A percentile compares a stretch with the other conserved stretches of the same genome.
These are phyloP conservation scores for Lentinula guzmanii DNA, from an alignment of 768 basidiomycete species.

Conservation along the genomic window DNA sequence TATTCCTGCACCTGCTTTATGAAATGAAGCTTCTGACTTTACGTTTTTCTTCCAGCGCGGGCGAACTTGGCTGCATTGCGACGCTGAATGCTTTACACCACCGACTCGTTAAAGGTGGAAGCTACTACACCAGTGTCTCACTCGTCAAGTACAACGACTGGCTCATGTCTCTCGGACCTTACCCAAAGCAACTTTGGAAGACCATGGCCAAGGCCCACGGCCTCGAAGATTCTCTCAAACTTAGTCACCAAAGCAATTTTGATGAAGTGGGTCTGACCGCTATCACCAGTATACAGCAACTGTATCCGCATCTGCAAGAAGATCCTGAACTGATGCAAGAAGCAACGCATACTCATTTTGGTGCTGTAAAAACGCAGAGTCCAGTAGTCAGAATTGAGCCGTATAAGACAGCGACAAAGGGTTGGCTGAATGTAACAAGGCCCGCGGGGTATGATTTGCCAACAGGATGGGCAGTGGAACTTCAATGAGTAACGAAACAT, in stretches of 20 bases:
- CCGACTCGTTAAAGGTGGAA: conserved; percentile 1
- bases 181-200: not conserved
- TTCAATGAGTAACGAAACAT: not conserved
- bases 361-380: not conserved
- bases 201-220: not conserved
- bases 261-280: conserved; percentile 1
- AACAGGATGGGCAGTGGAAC: not conserved
- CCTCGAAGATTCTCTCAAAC: not conserved
- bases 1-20: not conserved
- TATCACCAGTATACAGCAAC: not conserved
- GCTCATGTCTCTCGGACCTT: conserved; percentile 1
- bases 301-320: not conserved
- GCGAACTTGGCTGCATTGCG: conserved; percentile 6
- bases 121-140: conserved; percentile 2
- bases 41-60: not conserved
- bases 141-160: conserved; percentile 6
- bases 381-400: conserved; percentile 3
- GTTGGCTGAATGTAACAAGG: conserved; percentile 2
- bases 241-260: not conserved
- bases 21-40: not conserved
- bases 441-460: not conserved
- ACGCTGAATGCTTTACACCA: conserved; percentile 3
- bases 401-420: not conserved
- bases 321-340: not conserved
- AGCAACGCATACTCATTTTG: not conserved